Conservation (phyloP, 192 early-diverging fungal genomes). For the Dispira parvispora region DNA sequence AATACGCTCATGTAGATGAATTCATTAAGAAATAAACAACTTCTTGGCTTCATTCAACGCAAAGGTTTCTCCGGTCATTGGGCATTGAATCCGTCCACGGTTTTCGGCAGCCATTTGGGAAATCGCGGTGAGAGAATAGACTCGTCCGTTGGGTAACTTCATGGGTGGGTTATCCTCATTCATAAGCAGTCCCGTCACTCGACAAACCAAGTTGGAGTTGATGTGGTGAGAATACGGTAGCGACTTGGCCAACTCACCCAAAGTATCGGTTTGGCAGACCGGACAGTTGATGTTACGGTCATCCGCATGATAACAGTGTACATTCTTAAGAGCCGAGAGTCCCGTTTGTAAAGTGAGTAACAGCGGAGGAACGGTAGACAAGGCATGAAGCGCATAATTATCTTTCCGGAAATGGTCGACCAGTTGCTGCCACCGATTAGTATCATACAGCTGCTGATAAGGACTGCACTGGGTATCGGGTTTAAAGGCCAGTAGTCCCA, state of each 20-base stretch:
- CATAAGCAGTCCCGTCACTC: constrained; percentile 83
- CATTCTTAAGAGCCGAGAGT: constrained; percentile 83
- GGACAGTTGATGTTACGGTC: constrained; percentile 90
- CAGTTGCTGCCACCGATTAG: constrained; percentile 57
- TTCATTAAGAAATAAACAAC: constrained; percentile 46
- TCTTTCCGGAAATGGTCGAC: constrained; percentile 67
- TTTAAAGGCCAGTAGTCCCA: constrained; percentile 75
- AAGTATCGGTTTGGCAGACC: constrained; percentile 68
- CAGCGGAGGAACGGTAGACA: constrained; percentile 76
- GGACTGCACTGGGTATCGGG: constrained; percentile 56
- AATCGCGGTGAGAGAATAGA: constrained; percentile 71
- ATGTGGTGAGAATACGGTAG: constrained; percentile 89
- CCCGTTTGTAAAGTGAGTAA: constrained; percentile 87
- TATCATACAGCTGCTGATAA: constrained; percentile 58
- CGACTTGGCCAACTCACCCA: constrained; percentile 66
- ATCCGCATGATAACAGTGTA: constrained; percentile 54
- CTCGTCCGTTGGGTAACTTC: constrained; percentile 89
- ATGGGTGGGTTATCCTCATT: constrained; percentile 93
- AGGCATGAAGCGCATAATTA: constrained; percentile 74
- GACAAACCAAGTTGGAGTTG: constrained; percentile 87
- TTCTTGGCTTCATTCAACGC: constrained; percentile 46
- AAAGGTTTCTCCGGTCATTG: constrained; percentile 42
- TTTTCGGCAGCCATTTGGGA: constrained; percentile 45
- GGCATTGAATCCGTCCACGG: constrained; percentile 52
- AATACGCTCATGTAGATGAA: background rate